Evolutionary conservation across 192 early-diverging fungal species (phyloP).

Genomic region (Linderina pennispora): DNA sequence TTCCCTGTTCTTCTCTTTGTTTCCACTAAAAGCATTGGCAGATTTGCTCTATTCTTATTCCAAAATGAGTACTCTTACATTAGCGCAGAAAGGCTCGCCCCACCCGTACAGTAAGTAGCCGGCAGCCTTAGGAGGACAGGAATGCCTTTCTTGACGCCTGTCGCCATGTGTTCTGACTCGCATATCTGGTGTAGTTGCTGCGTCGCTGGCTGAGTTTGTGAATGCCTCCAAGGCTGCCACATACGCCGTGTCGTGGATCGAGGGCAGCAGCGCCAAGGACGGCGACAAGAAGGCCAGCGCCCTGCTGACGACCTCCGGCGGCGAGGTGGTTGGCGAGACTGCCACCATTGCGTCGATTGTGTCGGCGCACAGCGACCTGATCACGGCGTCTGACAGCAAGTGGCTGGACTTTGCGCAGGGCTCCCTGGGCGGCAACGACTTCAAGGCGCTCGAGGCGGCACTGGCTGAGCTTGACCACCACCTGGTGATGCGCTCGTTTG

Average conservation of each 20-base stretch:
- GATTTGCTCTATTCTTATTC: too few species aligned
- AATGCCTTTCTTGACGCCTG: too few species aligned
- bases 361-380: neutral
- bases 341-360: conserved; percentile 7
- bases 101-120: conserved; percentile 47
- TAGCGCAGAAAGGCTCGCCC: conserved; percentile 55
- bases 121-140: neutral
- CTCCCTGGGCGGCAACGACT: conserved; percentile 55
- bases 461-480: conserved; percentile 75
- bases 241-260: conserved; percentile 48
- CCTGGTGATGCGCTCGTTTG: conserved; percentile 73
- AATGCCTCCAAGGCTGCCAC: conserved; percentile 18
- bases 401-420: conserved; percentile 70
- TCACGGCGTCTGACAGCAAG: conserved; percentile 47
- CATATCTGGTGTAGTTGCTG: conserved; percentile 51
- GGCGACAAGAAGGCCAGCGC: conserved; percentile 39
- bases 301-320: conserved; percentile 7
- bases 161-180: too few species aligned
- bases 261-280: conserved; percentile 32
- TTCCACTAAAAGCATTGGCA: conserved; percentile 70
- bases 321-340: conserved; percentile 14
- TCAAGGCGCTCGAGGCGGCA: conserved; percentile 62
- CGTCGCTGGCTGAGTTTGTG: conserved; percentile 46
- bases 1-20: conserved; percentile 87
- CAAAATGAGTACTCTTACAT: conserved; percentile 46